Base-by-base conservation (phyloP, 225 moss, liverwort and hornwort species). In the Marchantia paleacea region DNA sequence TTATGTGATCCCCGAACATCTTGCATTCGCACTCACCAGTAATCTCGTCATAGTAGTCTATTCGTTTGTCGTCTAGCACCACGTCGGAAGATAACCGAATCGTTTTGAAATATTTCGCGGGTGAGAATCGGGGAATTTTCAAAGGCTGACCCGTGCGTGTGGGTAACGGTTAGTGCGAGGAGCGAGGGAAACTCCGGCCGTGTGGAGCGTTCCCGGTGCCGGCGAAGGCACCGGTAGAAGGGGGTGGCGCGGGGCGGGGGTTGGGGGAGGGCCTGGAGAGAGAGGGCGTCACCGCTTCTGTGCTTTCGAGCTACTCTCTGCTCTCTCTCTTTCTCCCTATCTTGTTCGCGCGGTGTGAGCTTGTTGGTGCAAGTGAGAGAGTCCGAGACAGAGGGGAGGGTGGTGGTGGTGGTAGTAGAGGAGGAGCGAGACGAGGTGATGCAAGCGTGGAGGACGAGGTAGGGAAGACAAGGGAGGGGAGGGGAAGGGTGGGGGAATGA, bases 91-190 rank as follows among this genome's bases (percentile, higher is more conserved):
- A 58, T 31, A 76, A 76, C 58, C 39, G 76, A 62, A 48, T 76
- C 60, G 47, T 61, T 75, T 76, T 76, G 76, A 76, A 76, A 76
- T 76, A 28, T 74, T 76, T 60, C 76, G 61, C 60, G 76, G 76
- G 22, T n/a, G 47, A 62, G 60, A 55, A 55, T 13, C 52, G 75
- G 51, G n/a, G 54, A 55, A 61, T 12, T 60, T 61, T 62, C 76
- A 55, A 61, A 62, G 58, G 8, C 76, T 49, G 47, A 61, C 76
- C 20, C 53, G 60, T 31, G 60, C 76, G 76, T 76, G 76, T 15
- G 61, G 55, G 76, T 61, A 76, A 76, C 76, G 76, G 76, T 76
- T 76, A 76, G 55, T 60, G 76, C 47, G 52, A 14, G 48, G 48
- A 22, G 49, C 71, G 74, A 25, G 55, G 15, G 55, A 10, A 55